Conservation (phyloP, 2,329 filamentous ascomycete genomes). For the Didymosphaeria variabile region DNA sequence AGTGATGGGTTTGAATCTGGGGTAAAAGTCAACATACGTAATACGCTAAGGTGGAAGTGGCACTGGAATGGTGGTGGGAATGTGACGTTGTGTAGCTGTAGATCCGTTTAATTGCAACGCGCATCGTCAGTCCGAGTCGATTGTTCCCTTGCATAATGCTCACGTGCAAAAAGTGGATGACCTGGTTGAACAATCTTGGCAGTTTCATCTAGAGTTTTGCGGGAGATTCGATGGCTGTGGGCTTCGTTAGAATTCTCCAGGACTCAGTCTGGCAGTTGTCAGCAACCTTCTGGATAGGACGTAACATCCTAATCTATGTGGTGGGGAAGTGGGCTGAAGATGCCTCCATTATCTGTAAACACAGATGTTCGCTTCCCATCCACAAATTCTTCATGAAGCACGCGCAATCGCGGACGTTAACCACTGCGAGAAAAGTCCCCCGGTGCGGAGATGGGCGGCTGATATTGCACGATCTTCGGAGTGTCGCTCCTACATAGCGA, state of each 20-base stretch:
- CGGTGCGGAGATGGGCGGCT: too few relatives aligned
- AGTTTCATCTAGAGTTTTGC: neutral
- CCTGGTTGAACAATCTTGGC: neutral
- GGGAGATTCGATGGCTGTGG: neutral
- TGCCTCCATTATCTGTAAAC: too few relatives aligned
- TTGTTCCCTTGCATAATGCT: neutral
- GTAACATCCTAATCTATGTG: too few relatives aligned
- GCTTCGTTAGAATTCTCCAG: neutral
- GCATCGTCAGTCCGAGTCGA: constrained; percentile 1
- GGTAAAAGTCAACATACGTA: constrained; percentile 12
- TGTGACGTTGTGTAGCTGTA: neutral
- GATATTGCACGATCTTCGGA: too few relatives aligned
- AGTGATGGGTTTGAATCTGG: constrained; percentile 7
- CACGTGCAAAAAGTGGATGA: neutral
- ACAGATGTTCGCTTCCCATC: too few relatives aligned
- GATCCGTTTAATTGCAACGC: constrained; percentile 5
- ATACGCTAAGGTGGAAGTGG: constrained; percentile 9
- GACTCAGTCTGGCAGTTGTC: neutral
- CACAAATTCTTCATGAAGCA: too few relatives aligned
- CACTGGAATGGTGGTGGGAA: neutral
- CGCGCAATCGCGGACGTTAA: too few relatives aligned
- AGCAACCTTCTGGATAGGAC: neutral
- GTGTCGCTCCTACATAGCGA: too few relatives aligned
- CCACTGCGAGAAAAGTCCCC: too few relatives aligned
- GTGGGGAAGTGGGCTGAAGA: too few relatives aligned